These are phyloP conservation scores for Mycena galopus DNA, from an alignment of 768 basidiomycete genomes.

Conservation along the genomic window DNA sequence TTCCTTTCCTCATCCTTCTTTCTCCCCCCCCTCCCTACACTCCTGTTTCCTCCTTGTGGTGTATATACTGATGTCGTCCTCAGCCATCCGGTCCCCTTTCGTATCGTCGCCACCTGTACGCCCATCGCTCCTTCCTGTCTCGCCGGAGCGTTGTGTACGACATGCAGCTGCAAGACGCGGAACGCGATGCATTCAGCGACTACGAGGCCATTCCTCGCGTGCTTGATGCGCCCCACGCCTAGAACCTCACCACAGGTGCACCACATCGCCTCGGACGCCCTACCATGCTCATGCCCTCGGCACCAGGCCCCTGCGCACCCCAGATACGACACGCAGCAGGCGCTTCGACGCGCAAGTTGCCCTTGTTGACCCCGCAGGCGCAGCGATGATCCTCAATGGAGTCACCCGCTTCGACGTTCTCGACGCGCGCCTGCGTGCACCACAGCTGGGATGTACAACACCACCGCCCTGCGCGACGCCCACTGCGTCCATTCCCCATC, in stretches of 20 bases:
- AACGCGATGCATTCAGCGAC: constrained; percentile 3
- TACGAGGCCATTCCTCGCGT: not conserved
- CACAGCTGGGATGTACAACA: not conserved
- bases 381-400: not conserved
- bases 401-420: not conserved
- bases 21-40: not conserved
- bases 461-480: not conserved
- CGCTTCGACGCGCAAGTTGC: not conserved
- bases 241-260: too few species aligned
- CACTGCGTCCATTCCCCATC: too few species aligned
- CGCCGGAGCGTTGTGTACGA: not conserved
- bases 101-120: not conserved
- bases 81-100: too few species aligned
- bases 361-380: not conserved
- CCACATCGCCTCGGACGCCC: not conserved
- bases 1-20: constrained; percentile 8
- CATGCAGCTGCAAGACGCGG: constrained; percentile 5
- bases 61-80: constrained; percentile 12
- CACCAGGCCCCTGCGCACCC: not conserved
- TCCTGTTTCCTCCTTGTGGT: not conserved
- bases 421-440: not conserved
- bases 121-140: not conserved
- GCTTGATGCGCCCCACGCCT: too few species aligned
- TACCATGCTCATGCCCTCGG: not conserved
- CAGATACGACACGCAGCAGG: not conserved